Evolutionary conservation across 768 basidiomycete species (phyloP), one percentile per base, ranked within the genome.

Genomic region (Phaffia australis): DNA sequence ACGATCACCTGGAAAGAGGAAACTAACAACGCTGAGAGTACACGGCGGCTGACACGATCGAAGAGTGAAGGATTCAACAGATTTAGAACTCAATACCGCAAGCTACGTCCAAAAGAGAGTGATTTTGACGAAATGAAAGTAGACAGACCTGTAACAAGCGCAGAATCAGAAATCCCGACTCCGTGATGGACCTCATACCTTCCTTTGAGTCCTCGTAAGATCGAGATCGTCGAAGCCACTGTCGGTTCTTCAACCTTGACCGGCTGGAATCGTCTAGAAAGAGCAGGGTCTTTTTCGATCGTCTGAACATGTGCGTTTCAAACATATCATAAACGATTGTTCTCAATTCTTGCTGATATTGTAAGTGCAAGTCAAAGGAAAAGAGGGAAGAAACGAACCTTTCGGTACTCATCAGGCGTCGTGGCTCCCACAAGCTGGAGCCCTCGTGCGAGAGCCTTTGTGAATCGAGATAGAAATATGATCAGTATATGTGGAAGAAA

Each of bases 101-200:
- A 42, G 54, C 62, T 19, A 74, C 79, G 18, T 60, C 85, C 50
- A 51, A 16, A 16, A 51, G n/a, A n/a, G n/a, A n/a, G n/a, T n/a
- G n/a, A n/a, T n/a, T n/a, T n/a, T n/a, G n/a, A n/a, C n/a, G n/a
- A n/a, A n/a, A n/a, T n/a, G n/a, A 16, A 11, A n/a, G 25, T 25
- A 7, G 46, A 3, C 49, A 19, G 21, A 64, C 86, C 86, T 4
- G 89, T 93, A 16, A 95, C 91, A 3, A 95, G 79, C 2, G 91
- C 89, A 18, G 82, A 81, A 72, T 95, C 91, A 1, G 88, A 84
- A 64, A 95, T 92, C 73, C 89, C 88, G 1, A 95, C 91, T 35
- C 91, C 91, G 69, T 93, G 91, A 72, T 95, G 91, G 0, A 90
- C 88, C 71, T 94, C 90, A 71, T 93, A 92, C 51, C 84, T 80